Evolutionary conservation across 208 protist species (phyloP).

Genomic region (Giardia muris): DNA sequence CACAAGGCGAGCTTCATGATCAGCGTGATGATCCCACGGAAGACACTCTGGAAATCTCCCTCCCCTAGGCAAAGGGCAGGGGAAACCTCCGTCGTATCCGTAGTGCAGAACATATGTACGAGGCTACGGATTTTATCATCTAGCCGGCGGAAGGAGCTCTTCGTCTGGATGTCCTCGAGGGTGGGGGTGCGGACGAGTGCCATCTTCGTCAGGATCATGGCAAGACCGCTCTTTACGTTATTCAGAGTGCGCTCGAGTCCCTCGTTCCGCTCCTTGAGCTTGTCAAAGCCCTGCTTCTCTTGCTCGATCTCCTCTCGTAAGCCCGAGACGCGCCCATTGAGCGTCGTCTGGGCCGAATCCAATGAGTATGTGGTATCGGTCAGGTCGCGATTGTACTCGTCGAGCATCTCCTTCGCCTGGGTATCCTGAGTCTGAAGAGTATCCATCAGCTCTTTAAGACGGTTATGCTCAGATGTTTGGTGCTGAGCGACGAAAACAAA

Average conservation of each 20-base stretch:
- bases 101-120: not conserved
- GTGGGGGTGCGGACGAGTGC: not conserved
- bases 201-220: not conserved
- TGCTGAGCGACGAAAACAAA: not conserved
- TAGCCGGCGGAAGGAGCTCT: not conserved
- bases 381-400: not conserved
- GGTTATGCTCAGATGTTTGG: not conserved
- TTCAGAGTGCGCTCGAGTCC: not conserved
- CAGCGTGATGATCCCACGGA: not conserved
- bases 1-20: not conserved
- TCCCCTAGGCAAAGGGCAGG: not conserved
- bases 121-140: not conserved
- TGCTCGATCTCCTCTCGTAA: not conserved
- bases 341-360: not conserved
- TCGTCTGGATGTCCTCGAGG: not conserved
- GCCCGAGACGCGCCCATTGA: not conserved
- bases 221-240: not conserved
- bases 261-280: not conserved
- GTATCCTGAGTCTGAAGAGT: not conserved
- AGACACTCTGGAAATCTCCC: not conserved
- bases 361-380: not conserved
- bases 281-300: not conserved
- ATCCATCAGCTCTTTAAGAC: not conserved
- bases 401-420: not conserved
- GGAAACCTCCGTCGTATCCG: not conserved